These are phyloP conservation scores for Coemansia pectinata DNA, from an alignment of 192 early-diverging fungal species.

Conservation along the genomic window DNA sequence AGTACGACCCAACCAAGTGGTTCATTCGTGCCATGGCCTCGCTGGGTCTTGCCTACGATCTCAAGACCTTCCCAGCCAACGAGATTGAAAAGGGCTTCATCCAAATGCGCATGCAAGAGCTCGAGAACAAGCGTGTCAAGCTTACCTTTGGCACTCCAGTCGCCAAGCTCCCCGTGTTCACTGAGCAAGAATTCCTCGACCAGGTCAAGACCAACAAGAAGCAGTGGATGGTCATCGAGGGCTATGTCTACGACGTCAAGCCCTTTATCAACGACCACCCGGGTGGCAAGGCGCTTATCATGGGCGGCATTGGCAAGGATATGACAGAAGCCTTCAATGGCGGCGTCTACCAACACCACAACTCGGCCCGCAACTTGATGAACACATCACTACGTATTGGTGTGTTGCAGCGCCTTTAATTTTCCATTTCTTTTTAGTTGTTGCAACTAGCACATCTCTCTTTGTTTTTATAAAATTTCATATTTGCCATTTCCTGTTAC, in stretches of 20 bases:
- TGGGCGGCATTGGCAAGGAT: slow-evolving; percentile 78
- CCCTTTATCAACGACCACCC: slow-evolving; percentile 88
- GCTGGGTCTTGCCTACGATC: slow-evolving; percentile 67
- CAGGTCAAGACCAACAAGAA: slow-evolving; percentile 67
- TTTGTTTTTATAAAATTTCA: neutral
- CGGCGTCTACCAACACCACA: slow-evolving; percentile 87
- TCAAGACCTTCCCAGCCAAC: slow-evolving; percentile 77
- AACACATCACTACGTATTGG: slow-evolving; percentile 56
- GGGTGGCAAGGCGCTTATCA: slow-evolving; percentile 75
- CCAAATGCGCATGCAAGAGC: slow-evolving; percentile 80
- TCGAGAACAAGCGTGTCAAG: slow-evolving; percentile 58
- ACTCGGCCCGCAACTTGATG: slow-evolving; percentile 81
- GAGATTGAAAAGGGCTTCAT: slow-evolving; percentile 78
- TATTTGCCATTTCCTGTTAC: neutral
- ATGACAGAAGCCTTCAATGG: slow-evolving; percentile 87
- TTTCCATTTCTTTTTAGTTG: neutral
- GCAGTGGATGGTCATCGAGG: slow-evolving; percentile 83
- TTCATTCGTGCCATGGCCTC: slow-evolving; percentile 61
- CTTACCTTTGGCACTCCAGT: slow-evolving; percentile 77
- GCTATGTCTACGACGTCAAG: slow-evolving; percentile 78
- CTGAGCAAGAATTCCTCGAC: slow-evolving; percentile 64
- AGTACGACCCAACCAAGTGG: slow-evolving; percentile 89
- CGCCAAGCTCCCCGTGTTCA: slow-evolving; percentile 67
- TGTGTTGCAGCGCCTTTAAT: slow-evolving; percentile 41
- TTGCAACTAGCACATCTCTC: neutral